Conservation (phyloP, 2,329 filamentous ascomycete genomes). For the Curvularia verruculosa region DNA sequence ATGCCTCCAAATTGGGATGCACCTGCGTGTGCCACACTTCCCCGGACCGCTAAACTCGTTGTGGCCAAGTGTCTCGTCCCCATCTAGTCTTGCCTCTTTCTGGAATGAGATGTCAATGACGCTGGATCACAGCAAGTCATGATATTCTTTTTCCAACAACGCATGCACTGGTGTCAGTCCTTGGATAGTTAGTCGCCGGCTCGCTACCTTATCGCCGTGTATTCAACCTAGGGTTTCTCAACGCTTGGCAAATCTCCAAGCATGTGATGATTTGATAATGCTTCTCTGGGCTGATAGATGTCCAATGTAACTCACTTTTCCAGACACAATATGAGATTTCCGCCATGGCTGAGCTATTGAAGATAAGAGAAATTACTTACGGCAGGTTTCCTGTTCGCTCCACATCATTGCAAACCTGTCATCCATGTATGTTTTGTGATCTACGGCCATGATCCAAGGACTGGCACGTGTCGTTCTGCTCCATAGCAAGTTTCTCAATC, state of each 20-base stretch:
- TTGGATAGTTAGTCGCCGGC: not conserved
- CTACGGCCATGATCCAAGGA: not conserved
- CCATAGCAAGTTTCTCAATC: not conserved
- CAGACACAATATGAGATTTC: not conserved
- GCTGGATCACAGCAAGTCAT: not conserved
- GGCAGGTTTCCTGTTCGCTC: conserved; percentile 9
- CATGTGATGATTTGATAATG: conserved; percentile 5
- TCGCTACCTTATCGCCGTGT: not conserved
- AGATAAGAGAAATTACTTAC: not conserved
- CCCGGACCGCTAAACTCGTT: not conserved
- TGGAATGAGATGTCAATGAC: conserved; percentile 1
- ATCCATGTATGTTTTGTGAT: conserved; percentile 3
- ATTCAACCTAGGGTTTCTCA: conserved; percentile 1
- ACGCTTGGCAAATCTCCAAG: conserved; percentile 3
- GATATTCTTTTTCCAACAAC: conserved; percentile 5
- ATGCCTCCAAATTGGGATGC: conserved; percentile 3
- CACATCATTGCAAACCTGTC: not conserved
- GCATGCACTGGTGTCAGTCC: conserved; percentile 1
- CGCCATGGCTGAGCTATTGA: conserved; percentile 2
- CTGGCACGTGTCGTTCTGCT: conserved; percentile 1
- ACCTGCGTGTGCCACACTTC: conserved; percentile 8
- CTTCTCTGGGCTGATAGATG: conserved; percentile 1
- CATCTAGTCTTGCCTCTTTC: conserved; percentile 6
- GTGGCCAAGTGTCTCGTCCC: not conserved
- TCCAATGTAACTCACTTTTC: not conserved